Base-by-base conservation (phyloP, 2,329 filamentous ascomycete genomes). In the Colletotrichum echinochloae region DNA sequence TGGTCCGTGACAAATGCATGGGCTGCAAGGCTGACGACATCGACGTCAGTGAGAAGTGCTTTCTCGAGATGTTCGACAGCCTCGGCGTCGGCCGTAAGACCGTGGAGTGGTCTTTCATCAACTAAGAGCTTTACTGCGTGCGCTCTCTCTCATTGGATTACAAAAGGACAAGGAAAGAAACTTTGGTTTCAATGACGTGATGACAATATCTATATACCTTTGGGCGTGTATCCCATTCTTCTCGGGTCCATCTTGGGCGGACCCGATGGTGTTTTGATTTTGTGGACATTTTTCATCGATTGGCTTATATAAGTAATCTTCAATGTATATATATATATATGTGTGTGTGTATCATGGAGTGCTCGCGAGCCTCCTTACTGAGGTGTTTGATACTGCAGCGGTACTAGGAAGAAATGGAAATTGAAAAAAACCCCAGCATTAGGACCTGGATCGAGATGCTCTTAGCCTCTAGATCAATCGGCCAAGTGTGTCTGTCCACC, bases 1-100 rank as follows among this genome's bases (percentile, higher is more conserved):
- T 75, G 4, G 88, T 95, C 72, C 87, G 86, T 62, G 93, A 96
- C 84, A 94, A 93, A 83, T 96, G 93, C 85, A 87, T 88, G 81
- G 90, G 91, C 75, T 96, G 93, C 79, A 76, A 61, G 59, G 62
- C 75, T 41, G 73, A 78, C 49, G 83, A 85, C 75, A 87, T 94
- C 59, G 92, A 94, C 76, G 84, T 91, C 74, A 88, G 86, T 73
- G 80, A 84, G 71, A 83, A 85, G 74, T 81, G 87, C 72, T 92
- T 90, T 80, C 73, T 76, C n/a, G 81, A 85, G 26, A 82, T 92
- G 64, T 86, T 82, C 60, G 84, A 81, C 65, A 77, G 80, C 33
- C 79, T 86, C n/a, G 80, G 74, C 28, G 76, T 78, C 41, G 87
- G 87, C 35, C 83, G 85, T 65, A 74, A 74, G 39, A 59, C 74